Base-by-base conservation (phyloP, 768 basidiomycete genomes). In the Mycena albidolilacea region DNA sequence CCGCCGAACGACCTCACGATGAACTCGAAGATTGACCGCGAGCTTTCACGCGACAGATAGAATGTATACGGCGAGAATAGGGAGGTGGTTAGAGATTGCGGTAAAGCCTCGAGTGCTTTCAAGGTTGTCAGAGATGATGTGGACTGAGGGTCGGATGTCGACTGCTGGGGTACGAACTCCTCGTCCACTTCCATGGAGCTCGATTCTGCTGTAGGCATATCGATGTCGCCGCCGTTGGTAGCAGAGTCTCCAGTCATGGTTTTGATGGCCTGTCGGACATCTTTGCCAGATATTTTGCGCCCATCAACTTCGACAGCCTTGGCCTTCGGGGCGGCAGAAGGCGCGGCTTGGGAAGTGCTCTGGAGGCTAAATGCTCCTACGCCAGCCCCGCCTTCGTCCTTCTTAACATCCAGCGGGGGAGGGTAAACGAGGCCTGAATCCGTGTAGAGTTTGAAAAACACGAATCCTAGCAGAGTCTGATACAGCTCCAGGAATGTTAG, bases 361-460 rank as follows among this genome's bases (percentile, higher is more conserved):
- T 94, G 88, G 37, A 99, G 85, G 75, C 84, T 89, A 81, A 97
- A 94, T 4, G 97, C 97, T 59, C 95, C 96, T 46, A 99, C 89
- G 8, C 96, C 96, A 19, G 96, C 97, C 15, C 89, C 94, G 62
- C 85, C 86, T 78, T 97, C 97, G 77, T 97, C 95, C 78, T 95
- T 95, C 75, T 87, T 88, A 41, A 82, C 78, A 79, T 99, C 97
- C 71, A 98, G 80, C 14, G 95, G 94, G 0, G 98, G 97, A n/a
- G 98, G 98, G 79, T 99, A 99, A 37, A 96, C 91, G 60, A 99
- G 87, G 74, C 95, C 95, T 46, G 89, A 89, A 79, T 98, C 97
- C n/a, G 94, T 93, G 84, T 96, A 99, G n/a, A 99, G 90, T 84
- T 97, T 98, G 90, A 96, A 99, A 80, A 98, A 91, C 23, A 96